Base-by-base conservation (phyloP, 2,329 filamentous ascomycete genomes). In the Ophiostoma angusticollis region DNA sequence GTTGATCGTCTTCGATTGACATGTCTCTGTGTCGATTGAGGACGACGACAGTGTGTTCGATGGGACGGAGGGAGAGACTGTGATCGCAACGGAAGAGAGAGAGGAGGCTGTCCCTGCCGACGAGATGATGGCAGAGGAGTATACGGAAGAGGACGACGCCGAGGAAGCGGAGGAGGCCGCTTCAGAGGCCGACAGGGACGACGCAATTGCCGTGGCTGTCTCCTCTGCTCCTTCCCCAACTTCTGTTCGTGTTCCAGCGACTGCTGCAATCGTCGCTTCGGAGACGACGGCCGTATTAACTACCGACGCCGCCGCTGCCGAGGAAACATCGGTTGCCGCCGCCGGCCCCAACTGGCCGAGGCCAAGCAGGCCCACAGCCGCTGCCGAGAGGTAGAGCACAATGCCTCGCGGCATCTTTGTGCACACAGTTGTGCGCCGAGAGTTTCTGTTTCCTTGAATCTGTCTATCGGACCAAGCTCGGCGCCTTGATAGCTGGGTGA, bases 1-100 rank as follows among this genome's bases (percentile, higher is more conserved):
- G 58, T 89, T 87, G 54, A 84, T 76, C 1, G 79, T 84, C 48
- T 73, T 72, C 39, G 61, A 67, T 49, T 71, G 68, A 59, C 72
- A 77, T 8, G 58, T 54, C 23, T 58, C 57, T 6, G 51, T 53
- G 28, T 58, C 57, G 6, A 49, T 9, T 3, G 31, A 4, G 48
- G 19, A 6, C 11, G 19, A 16, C n/a, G n/a, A n/a, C n/a, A n/a
- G n/a, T n/a, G n/a, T n/a, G n/a, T n/a, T n/a, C n/a, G n/a, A n/a
- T n/a, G n/a, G n/a, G n/a, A n/a, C n/a, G n/a, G n/a, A n/a, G n/a
- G n/a, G n/a, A n/a, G n/a, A n/a, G n/a, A n/a, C n/a, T n/a, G n/a
- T n/a, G n/a, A n/a, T n/a, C n/a, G n/a, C n/a, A n/a, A n/a, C n/a
- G n/a, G n/a, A n/a, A n/a, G n/a, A n/a, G n/a, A n/a, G n/a, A n/a